Conservation (phyloP, 2,329 filamentous ascomycete genomes). For the Hymenoscyphus infarciens region DNA sequence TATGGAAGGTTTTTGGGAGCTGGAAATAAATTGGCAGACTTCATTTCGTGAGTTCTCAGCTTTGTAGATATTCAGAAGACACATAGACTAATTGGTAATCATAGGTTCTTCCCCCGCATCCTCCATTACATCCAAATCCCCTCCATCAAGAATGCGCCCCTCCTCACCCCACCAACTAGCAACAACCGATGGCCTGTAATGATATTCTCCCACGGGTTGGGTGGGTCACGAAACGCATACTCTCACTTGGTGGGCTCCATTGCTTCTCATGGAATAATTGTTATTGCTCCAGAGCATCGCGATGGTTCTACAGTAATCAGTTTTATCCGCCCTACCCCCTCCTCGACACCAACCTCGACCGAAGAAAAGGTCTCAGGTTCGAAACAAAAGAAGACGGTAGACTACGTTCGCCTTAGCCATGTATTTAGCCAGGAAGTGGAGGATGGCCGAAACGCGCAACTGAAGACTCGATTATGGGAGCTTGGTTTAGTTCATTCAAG, state of each 20-base stretch:
- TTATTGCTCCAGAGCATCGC: constrained; percentile 77
- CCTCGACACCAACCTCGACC: constrained; percentile 34
- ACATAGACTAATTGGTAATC: background rate
- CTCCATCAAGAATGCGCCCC: constrained; percentile 64
- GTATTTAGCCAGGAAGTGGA: constrained; percentile 62
- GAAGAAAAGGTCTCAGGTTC: constrained; percentile 22
- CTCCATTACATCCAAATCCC: constrained; percentile 72
- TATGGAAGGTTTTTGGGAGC: constrained; percentile 75
- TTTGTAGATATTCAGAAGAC: background rate
- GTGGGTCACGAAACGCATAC: constrained; percentile 78
- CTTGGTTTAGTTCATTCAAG: constrained; percentile 68
- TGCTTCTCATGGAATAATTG: constrained; percentile 76
- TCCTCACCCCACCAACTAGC: constrained; percentile 49
- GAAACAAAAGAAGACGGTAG: constrained; percentile 31
- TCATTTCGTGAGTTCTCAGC: constrained; percentile 52
- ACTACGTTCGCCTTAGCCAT: constrained; percentile 56
- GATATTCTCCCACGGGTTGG: constrained; percentile 83
- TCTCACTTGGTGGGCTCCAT: constrained; percentile 77
- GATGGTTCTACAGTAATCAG: constrained; percentile 77
- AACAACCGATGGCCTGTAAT: constrained; percentile 70
- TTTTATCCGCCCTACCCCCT: constrained; percentile 61
- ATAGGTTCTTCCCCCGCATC: constrained; percentile 64
- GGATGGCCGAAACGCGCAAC: constrained; percentile 63
- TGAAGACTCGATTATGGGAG: constrained; percentile 77
- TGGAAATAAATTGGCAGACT: constrained; percentile 51